Base-by-base conservation (phyloP, 768 basidiomycete species). In the Russula abietina region DNA sequence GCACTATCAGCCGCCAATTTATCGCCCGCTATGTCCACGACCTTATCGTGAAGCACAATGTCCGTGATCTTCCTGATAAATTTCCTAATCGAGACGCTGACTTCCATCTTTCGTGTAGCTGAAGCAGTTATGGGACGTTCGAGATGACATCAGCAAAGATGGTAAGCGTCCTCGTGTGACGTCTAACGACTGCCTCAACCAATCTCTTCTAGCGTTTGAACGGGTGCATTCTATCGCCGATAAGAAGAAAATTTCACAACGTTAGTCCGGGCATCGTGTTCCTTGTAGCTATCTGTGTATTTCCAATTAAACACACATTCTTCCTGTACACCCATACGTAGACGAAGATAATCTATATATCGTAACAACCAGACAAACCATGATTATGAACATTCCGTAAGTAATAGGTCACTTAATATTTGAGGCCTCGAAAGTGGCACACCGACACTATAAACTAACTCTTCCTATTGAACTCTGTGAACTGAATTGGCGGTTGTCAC, bases 1-100 rank as follows among this genome's bases (percentile, higher is more conserved):
- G 48, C 49, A 11, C n/a, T 55, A 55, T 64, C 59, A 64, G 63
- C 53, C 63, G 63, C 26, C 63, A 64, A 16, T 64, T 64, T 32
- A 64, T 64, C 33, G 53, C 58, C 46, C 57, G 63, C 32, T 64
- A 64, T 50, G 63, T 64, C 58, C 63, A 64, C 30, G 63, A 64
- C 59, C 63, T 60, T 48, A 64, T 64, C 48, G 63, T 64, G 48
- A 64, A 60, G 22, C 63, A 64, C 48, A 60, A 64, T 30, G 63
- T 64, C 39, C n/a, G 63, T 64, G 33, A 60, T 55, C 39, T 55
- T 26, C 28, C 57, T 17, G 59, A 50, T 8, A 22, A 22, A 39
- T 9, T 28, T 24, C 32, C 48, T 26, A 26, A 55, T 64, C 38
- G 33, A 41, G 39, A 26, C 33, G 49, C 49, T 60, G 36, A 64